Conservation (phyloP, 1,284 basidiomycete species). For the Ganoderma multipileum region DNA sequence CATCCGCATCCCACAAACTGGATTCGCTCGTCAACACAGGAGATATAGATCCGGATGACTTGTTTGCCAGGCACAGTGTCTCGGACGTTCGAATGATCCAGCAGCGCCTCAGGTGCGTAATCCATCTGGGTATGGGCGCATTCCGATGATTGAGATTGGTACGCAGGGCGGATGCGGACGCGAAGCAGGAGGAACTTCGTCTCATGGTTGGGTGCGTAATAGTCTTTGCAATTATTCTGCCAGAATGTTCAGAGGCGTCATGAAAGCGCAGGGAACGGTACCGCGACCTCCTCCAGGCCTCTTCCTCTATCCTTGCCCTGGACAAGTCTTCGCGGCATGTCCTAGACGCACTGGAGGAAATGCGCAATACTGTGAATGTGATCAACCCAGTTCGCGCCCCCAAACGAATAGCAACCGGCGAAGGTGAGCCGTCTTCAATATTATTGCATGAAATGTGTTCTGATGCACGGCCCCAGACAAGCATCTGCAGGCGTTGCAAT, state of each 20-base stretch:
- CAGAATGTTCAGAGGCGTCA: slow-evolving; percentile 43
- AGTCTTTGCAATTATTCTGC: slow-evolving; percentile 11
- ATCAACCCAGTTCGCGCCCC: slow-evolving; percentile 53
- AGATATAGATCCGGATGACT: slow-evolving; percentile 76
- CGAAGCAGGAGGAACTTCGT: slow-evolving; percentile 90
- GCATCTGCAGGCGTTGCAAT: slow-evolving; percentile 73
- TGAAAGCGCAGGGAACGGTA: slow-evolving; percentile 89
- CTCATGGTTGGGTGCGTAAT: slow-evolving; percentile 92
- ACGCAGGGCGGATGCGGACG: slow-evolving; percentile 81
- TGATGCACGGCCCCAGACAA: slow-evolving; percentile 53
- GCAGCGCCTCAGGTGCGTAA: slow-evolving; percentile 68
- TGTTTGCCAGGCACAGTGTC: slow-evolving; percentile 79
- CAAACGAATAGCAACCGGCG: slow-evolving; percentile 49
- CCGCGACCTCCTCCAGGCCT: slow-evolving; percentile 90
- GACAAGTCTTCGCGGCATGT: slow-evolving; percentile 71
- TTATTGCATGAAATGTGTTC: neutral
- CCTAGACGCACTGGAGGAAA: slow-evolving; percentile 63
- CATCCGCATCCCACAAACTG: slow-evolving; percentile 33
- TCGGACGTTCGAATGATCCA: slow-evolving; percentile 79
- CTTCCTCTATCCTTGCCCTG: slow-evolving; percentile 85
- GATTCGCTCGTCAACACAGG: slow-evolving; percentile 30
- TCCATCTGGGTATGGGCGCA: neutral
- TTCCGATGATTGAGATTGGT: slow-evolving; percentile 5
- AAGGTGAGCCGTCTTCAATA: slow-evolving; percentile 39
- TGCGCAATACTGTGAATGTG: slow-evolving; percentile 57